Conservation (phyloP, 306 rosid species). For the Trichosanthes truncata region DNA sequence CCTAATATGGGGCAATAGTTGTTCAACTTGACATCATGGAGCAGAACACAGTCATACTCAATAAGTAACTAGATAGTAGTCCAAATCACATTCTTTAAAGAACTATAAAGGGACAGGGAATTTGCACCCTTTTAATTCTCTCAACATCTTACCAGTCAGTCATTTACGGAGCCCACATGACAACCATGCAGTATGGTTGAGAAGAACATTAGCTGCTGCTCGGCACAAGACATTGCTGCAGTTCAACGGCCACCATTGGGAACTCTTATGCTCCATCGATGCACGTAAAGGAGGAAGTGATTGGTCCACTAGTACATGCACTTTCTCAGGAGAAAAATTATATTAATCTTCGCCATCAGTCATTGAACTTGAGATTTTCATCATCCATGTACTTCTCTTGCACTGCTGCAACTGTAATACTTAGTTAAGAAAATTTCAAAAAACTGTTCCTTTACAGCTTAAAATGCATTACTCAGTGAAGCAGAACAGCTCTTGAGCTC, state of each 20-base stretch:
- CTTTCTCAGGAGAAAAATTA: not conserved
- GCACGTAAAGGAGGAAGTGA: not conserved
- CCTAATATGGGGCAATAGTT: not conserved
- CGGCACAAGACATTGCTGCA: not conserved
- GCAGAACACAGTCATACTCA: not conserved
- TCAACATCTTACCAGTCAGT: not conserved
- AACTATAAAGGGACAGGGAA: not conserved
- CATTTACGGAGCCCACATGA: not conserved
- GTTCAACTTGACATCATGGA: not conserved
- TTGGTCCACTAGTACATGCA: not conserved
- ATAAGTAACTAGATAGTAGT: not conserved
- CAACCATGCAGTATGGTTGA: not conserved
- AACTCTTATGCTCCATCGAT: not conserved
- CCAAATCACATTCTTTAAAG: not conserved
- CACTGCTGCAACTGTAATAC: conserved; percentile 84
- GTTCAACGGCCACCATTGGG: not conserved
- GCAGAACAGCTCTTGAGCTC: not conserved
- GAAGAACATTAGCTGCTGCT: not conserved
- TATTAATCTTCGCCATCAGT: conserved; percentile 10
- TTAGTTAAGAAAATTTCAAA: conserved; percentile 40
- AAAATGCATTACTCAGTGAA: not conserved
- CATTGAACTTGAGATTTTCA: conserved; percentile 33
- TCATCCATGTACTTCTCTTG: conserved; percentile 93
- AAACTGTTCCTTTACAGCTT: not conserved
- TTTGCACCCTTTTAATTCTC: not conserved